These are phyloP conservation scores for Curvularia verruculosa DNA, from an alignment of 2,329 filamentous ascomycete species.

Conservation along the genomic window DNA sequence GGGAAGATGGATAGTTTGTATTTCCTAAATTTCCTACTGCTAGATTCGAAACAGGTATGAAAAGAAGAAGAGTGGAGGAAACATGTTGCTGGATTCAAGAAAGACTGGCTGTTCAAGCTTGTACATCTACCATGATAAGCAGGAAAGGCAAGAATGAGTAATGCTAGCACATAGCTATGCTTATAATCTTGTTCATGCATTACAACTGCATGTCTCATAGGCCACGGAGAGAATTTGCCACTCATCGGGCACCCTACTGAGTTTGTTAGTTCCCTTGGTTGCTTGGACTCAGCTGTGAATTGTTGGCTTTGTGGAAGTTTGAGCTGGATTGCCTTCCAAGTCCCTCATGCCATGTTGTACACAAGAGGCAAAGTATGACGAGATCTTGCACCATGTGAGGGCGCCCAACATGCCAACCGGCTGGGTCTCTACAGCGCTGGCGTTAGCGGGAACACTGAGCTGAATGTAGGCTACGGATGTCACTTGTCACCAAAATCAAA, in stretches of 20 bases:
- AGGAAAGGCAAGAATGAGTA: background rate
- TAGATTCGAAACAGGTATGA: background rate
- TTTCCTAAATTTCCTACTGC: background rate
- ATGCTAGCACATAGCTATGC: background rate
- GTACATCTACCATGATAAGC: background rate
- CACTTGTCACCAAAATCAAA: background rate
- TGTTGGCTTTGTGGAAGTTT: background rate
- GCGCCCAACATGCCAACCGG: slow-evolving; percentile 9
- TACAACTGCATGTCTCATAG: background rate
- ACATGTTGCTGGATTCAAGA: background rate
- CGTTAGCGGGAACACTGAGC: background rate
- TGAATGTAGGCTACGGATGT: background rate
- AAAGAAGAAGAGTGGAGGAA: background rate
- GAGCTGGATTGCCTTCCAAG: background rate
- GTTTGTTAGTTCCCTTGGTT: background rate
- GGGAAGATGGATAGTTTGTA: background rate
- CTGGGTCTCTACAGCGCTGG: slow-evolving; percentile 2
- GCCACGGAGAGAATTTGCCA: background rate
- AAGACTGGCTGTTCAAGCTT: background rate
- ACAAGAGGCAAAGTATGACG: slow-evolving; percentile 22
- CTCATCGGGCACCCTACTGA: background rate
- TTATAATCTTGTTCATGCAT: background rate
- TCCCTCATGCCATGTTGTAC: slow-evolving; percentile 4
- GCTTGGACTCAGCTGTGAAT: background rate
- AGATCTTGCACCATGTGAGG: slow-evolving; percentile 23